These are phyloP conservation scores for Phaeotremella fagi DNA, from an alignment of 768 basidiomycete genomes.

Conservation along the genomic window DNA sequence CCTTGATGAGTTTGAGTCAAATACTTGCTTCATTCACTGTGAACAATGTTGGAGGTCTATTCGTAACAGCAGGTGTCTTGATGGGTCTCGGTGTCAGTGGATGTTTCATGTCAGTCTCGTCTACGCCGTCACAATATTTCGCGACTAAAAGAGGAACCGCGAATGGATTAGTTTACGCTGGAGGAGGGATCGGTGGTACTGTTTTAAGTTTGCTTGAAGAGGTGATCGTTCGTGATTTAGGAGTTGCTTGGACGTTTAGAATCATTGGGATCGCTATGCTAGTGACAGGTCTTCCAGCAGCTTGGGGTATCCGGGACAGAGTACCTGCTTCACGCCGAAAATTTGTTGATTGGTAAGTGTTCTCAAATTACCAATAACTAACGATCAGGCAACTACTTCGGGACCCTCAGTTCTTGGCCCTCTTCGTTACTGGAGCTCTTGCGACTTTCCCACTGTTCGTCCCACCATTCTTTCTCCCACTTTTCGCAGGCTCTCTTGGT, in stretches of 20 bases:
- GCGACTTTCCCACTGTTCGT: conserved; percentile 36
- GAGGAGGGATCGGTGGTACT: conserved; percentile 30
- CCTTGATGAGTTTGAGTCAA: conserved; percentile 10
- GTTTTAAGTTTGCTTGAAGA: conserved; percentile 18
- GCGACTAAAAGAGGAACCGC: conserved; percentile 23
- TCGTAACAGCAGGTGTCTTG: conserved; percentile 17
- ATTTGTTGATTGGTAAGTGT: background rate
- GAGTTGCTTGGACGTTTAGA: conserved; percentile 34
- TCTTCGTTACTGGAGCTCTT: conserved; percentile 16
- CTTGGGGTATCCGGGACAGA: conserved; percentile 19
- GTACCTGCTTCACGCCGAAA: background rate
- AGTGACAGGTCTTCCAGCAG: conserved; percentile 11
- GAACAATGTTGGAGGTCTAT: conserved; percentile 12
- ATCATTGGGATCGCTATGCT: conserved; percentile 18
- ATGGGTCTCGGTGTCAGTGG: conserved; percentile 11
- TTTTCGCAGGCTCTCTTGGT: conserved; percentile 29
- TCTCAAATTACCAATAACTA: no score
- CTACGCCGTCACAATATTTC: conserved; percentile 24
- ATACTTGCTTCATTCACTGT: conserved; percentile 15
- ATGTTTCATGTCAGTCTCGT: conserved; percentile 14
- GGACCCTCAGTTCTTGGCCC: conserved; percentile 19
- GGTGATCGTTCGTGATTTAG: conserved; percentile 13
- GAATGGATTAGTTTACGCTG: conserved; percentile 34
- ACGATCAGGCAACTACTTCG: conserved; percentile 22
- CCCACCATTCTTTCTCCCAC: conserved; percentile 41